phyloP scores from a whole-genome alignment of 2,329 filamentous ascomycete species.

The Hymenoscyphus occultus region DNA sequence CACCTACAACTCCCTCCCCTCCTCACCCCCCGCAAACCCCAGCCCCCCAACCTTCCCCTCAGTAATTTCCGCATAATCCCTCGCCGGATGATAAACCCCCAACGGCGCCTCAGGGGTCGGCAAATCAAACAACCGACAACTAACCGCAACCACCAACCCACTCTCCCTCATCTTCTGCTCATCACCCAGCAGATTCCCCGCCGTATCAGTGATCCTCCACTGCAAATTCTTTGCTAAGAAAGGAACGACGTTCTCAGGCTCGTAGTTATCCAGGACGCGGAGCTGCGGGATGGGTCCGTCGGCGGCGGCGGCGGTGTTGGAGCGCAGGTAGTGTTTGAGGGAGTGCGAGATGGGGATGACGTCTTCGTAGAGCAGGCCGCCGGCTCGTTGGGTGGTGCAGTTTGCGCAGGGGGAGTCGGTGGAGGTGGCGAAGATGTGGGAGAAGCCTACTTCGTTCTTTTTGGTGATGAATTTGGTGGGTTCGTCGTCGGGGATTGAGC shows the following conservation, averaged over 20 bases:
- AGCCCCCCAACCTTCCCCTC: background rate
- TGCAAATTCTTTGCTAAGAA: background rate
- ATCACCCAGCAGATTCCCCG: background rate
- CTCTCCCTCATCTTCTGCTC: background rate
- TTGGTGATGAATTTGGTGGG: slow-evolving; percentile 2
- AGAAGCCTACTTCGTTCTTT: slow-evolving; percentile 6
- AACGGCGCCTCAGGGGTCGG: background rate
- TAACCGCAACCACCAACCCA: background rate
- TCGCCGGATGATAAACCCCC: background rate
- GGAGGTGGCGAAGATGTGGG: background rate
- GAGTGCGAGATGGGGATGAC: background rate
- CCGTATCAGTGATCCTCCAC: background rate
- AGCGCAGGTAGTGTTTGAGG: background rate
- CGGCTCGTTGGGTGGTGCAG: background rate
- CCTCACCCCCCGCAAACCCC: background rate
- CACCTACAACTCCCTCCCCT: slow-evolving; percentile 1
- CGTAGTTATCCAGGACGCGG: background rate
- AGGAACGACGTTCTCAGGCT: background rate
- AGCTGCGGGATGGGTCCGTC: background rate
- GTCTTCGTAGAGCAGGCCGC: background rate
- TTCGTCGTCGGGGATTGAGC: background rate
- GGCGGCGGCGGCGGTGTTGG: background rate
- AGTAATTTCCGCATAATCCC: background rate
- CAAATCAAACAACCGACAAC: background rate
- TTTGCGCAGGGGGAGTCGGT: background rate